Evolutionary conservation across 768 basidiomycete species (phyloP).

Genomic region (Sistotremastrum niveocremeum): DNA sequence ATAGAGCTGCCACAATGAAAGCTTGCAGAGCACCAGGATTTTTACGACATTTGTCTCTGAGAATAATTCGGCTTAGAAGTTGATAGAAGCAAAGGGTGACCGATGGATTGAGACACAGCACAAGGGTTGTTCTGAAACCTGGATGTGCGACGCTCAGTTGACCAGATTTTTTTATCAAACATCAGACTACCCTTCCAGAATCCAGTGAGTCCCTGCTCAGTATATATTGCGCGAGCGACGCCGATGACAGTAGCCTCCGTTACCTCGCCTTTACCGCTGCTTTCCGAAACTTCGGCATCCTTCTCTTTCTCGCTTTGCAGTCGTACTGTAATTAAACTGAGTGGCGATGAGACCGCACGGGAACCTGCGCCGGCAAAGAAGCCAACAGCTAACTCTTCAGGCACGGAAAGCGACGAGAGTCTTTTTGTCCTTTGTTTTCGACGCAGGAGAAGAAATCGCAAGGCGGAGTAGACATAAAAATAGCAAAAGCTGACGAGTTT

Average conservation of each 20-base stretch:
- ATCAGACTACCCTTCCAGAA: slow-evolving; percentile 39
- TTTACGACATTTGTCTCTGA: slow-evolving; percentile 11
- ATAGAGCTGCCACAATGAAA: slow-evolving; percentile 42
- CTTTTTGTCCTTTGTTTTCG: slow-evolving; percentile 10
- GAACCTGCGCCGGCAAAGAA: slow-evolving; percentile 45
- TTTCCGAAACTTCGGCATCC: slow-evolving; percentile 17
- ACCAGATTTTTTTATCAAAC: background rate
- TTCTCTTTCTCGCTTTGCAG: slow-evolving; percentile 32
- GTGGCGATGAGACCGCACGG: slow-evolving; percentile 38
- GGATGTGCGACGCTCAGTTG: background rate
- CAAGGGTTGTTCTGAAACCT: slow-evolving; percentile 38
- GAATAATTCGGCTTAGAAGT: slow-evolving; percentile 28
- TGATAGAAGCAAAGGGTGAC: slow-evolving; percentile 44
- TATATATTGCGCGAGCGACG: slow-evolving; percentile 30
- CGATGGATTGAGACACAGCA: slow-evolving; percentile 43
- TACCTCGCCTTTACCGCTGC: background rate
- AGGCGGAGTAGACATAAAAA: slow-evolving; percentile 43
- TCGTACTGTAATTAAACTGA: slow-evolving; percentile 41
- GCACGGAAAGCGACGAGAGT: slow-evolving; percentile 15
- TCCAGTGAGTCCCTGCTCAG: slow-evolving; percentile 33
- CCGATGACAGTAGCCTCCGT: slow-evolving; percentile 5
- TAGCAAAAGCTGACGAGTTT: slow-evolving; percentile 36
- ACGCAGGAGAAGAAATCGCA: slow-evolving; percentile 28
- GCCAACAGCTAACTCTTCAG: slow-evolving; percentile 41
- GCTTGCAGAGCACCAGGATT: slow-evolving; percentile 31